A percentile compares a stretch with the other conserved stretches of the same genome.
phyloP scores from a whole-genome alignment of 2,329 filamentous ascomycete genomes.

The Verticillium albo-atrum region DNA sequence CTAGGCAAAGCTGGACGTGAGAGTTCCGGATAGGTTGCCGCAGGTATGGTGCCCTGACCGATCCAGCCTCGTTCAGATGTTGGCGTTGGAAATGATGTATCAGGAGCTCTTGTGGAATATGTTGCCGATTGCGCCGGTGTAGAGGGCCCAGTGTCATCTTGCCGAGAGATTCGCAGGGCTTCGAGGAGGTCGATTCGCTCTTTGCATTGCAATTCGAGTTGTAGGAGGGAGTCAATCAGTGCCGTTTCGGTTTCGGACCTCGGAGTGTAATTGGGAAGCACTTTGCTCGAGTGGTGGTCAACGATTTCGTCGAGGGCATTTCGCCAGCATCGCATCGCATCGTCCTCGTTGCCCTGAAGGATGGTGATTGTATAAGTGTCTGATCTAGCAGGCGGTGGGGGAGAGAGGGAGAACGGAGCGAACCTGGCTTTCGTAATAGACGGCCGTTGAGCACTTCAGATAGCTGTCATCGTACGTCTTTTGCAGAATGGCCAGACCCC shows the following conservation, averaged over 20 bases:
- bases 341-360: conserved; percentile 76
- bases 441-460: conserved; percentile 87
- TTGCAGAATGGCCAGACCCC: conserved; percentile 69
- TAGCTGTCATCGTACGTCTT: conserved; percentile 98
- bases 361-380: neutral
- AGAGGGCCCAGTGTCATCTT: conserved; percentile 24
- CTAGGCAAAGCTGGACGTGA: conserved; percentile 60
- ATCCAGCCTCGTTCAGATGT: conserved; percentile 55
- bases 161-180: conserved; percentile 65
- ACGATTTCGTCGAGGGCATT: conserved; percentile 84
- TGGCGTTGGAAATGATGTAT: neutral
- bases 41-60: conserved; percentile 76
- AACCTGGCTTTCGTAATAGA: conserved; percentile 94
- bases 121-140: conserved; percentile 1
- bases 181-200: conserved; percentile 87
- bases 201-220: conserved; percentile 87
- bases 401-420: conserved; percentile 6
- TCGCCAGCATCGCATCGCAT: conserved; percentile 88
- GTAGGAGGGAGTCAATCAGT: conserved; percentile 72
- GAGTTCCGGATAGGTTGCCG: conserved; percentile 75
- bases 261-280: conserved; percentile 64
- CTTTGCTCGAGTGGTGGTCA: conserved; percentile 74
- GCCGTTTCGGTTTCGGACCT: conserved; percentile 80
- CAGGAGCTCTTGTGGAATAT: neutral
- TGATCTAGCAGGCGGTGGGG: conserved; percentile 6